Base-by-base conservation (phyloP, 352 stramenopile species). In the Pythium myriotylum region DNA sequence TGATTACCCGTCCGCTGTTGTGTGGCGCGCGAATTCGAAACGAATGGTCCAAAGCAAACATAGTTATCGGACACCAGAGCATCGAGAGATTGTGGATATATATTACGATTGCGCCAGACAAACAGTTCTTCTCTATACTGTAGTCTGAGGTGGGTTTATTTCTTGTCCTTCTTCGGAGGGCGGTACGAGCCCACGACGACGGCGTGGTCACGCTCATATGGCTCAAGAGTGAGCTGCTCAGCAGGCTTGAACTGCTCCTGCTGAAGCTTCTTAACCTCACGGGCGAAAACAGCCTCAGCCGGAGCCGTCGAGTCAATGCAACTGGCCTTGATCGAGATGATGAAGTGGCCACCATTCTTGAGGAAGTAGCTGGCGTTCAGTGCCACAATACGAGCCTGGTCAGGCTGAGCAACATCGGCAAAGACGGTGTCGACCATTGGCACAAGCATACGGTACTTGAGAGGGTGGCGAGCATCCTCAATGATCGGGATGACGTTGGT, bases 401-500 rank as follows among this genome's bases (percentile, higher is more conserved):
- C 98, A 10, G 98, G 97, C 78, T 99, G 98, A 16, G 98, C 98
- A 23, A 99, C 97, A 90, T 99, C 98, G 27, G 98, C 98, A 79
- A 99, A 99, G 37, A 99, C 87, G 47, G 80, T 89, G 78, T 99
- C 98, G 19, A 99, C 97, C 97, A 99, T 99, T 9, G 95, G 96
- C 54, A 99, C 94, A 41, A 99, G 83, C 95, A 99, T 99, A 57
- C 96, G 87, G 81, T 99, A 99, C 83, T 99, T 99, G 49, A 99
- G 88, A 59, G 97, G 97, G 79, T 99, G 96, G 56, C 96, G 84
- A 1, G 96, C 97, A 83, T 99, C 97, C 80, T 99, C 97, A 52
- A 99, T 99, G 73, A 99, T 99, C 55, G 97, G 97, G 55, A 99
- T 98, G 8, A 99, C 89, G 79, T 99, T 99, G 4, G 97, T 99